phyloP scores from a whole-genome alignment of 371 early-diverging fungal species.

The Mucor racemosus region DNA sequence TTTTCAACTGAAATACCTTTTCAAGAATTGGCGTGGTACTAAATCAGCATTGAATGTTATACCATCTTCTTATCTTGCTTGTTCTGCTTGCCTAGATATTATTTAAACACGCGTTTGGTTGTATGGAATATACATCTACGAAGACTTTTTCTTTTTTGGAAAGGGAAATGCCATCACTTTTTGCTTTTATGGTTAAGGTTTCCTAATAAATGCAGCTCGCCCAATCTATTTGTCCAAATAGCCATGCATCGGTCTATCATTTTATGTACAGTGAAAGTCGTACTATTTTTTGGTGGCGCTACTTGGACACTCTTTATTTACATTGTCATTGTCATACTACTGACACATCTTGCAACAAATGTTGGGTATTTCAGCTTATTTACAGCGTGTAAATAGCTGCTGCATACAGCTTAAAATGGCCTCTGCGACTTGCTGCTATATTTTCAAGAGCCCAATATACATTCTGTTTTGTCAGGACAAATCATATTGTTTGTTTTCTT shows the following conservation, averaged over 20 bases:
- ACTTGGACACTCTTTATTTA: background rate
- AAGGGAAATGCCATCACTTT: background rate
- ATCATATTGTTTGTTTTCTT: background rate
- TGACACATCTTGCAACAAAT: background rate
- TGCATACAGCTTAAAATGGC: too few relatives aligned
- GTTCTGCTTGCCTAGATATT: background rate
- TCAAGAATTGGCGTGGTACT: background rate
- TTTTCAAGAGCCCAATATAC: too few relatives aligned
- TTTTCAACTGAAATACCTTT: conserved; percentile 1
- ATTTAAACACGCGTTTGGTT: background rate
- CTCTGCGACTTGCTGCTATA: too few relatives aligned
- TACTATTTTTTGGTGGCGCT: background rate
- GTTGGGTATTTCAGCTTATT: too few relatives aligned
- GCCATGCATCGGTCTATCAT: background rate
- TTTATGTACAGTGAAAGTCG: background rate
- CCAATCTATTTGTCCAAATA: background rate
- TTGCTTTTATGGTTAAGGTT: background rate
- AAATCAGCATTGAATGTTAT: conserved; percentile 13
- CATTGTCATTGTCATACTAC: background rate
- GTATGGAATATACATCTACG: background rate
- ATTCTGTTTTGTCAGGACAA: too few relatives aligned
- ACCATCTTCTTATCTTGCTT: conserved; percentile 2
- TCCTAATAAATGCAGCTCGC: background rate
- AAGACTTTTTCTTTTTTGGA: background rate
- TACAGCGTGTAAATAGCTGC: too few relatives aligned